Evolutionary conservation across 2,329 filamentous ascomycete species (phyloP).

Genomic region (Ascochyta fabae): DNA sequence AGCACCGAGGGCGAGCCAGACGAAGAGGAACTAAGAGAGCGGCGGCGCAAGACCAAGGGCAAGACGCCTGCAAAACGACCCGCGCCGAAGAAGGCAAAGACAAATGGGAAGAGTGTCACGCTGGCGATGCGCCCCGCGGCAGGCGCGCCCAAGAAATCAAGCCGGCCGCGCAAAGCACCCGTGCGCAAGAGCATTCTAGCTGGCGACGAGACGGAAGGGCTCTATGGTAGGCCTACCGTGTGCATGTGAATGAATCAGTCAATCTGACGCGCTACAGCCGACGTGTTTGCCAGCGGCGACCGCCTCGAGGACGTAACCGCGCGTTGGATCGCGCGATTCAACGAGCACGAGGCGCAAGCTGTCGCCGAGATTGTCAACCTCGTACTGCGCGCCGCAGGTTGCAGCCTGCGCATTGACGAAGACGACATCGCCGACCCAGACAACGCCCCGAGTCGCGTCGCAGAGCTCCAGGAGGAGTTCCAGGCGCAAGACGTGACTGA

Average conservation of each 20-base stretch:
- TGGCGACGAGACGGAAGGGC: conserved; percentile 58
- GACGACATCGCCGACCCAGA: conserved; percentile 91
- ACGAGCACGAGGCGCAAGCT: conserved; percentile 61
- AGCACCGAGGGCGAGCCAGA: conserved; percentile 49
- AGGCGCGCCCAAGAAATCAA: conserved; percentile 50
- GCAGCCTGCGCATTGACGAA: conserved; percentile 75
- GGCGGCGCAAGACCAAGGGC: conserved; percentile 42
- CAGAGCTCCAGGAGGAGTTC: conserved; percentile 87
- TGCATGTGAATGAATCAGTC: background rate
- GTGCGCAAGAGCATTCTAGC: conserved; percentile 60
- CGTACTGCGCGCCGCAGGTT: conserved; percentile 74
- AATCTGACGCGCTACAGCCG: conserved; percentile 50
- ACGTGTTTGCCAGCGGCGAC: conserved; percentile 64
- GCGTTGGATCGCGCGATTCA: conserved; percentile 64
- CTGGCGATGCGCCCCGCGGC: conserved; percentile 61
- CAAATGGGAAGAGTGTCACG: conserved; percentile 57
- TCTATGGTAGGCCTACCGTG: conserved; percentile 58
- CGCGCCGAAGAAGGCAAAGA: conserved; percentile 61
- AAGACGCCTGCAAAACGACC: conserved; percentile 47
- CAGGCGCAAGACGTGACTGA: conserved; percentile 84
- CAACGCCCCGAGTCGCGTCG: conserved; percentile 77
- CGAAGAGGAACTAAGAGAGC: conserved; percentile 49
- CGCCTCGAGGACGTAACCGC: conserved; percentile 63
- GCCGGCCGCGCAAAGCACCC: conserved; percentile 57
- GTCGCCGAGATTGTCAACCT: conserved; percentile 68